These are phyloP conservation scores for Emericellopsis cladophorae DNA, from an alignment of 2,329 filamentous ascomycete species.

Conservation along the genomic window DNA sequence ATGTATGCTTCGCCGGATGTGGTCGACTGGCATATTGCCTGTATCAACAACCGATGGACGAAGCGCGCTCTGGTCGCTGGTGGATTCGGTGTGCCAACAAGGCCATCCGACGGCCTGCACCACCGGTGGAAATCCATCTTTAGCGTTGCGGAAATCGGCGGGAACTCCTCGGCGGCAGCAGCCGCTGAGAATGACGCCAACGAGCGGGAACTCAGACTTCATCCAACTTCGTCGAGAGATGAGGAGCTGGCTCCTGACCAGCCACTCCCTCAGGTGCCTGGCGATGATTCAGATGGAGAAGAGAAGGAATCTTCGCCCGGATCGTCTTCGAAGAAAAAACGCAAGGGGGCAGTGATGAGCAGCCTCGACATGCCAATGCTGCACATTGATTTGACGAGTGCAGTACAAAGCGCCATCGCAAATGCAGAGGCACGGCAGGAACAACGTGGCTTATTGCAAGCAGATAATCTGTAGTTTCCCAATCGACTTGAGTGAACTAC, in stretches of 20 bases:
- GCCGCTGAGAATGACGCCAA: conserved; percentile 11
- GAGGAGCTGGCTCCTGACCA: conserved; percentile 16
- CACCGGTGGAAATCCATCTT: conserved; percentile 20
- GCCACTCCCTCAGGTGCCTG: conserved; percentile 4
- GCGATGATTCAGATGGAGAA: no score
- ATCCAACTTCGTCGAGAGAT: conserved; percentile 7
- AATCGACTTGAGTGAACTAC: no score
- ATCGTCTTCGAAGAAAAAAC: conserved; percentile 55
- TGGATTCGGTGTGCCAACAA: conserved; percentile 32
- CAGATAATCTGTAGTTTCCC: neutral
- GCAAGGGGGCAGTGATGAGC: conserved; percentile 14
- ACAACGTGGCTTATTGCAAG: conserved; percentile 5
- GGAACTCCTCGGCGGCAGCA: conserved; percentile 55
- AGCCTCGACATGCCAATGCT: conserved; percentile 32
- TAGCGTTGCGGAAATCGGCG: conserved; percentile 77
- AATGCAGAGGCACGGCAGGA: conserved; percentile 35
- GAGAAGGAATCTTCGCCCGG: neutral
- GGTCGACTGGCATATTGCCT: conserved; percentile 95
- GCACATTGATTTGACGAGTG: conserved; percentile 30
- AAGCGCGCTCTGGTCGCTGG: conserved; percentile 40
- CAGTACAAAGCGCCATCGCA: conserved; percentile 21
- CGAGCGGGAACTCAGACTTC: conserved; percentile 22
- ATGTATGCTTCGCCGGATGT: conserved; percentile 65
- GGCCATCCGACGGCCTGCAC: conserved; percentile 3
- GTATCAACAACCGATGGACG: conserved; percentile 68